phyloP scores from a whole-genome alignment of 2,329 filamentous ascomycete genomes.

The Fusarium zealandicum region DNA sequence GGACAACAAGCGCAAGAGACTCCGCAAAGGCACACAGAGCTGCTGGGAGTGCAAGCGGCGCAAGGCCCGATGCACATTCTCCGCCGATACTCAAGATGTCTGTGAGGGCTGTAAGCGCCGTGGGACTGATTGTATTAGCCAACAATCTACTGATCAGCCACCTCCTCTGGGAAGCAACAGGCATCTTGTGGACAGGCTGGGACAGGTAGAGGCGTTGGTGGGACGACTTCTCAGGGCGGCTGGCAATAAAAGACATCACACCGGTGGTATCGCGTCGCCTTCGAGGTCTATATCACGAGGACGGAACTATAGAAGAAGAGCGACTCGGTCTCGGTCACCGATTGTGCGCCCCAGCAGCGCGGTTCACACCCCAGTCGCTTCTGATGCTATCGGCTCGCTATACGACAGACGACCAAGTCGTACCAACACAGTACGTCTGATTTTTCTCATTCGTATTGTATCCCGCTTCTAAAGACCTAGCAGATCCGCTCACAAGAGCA shows the following conservation, averaged over 20 bases:
- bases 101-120: slow-evolving; percentile 57
- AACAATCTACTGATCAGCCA: slow-evolving; percentile 53
- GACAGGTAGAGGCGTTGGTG: slow-evolving; percentile 48
- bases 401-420: neutral
- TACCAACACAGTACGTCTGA: neutral
- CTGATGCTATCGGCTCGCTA: neutral
- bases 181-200: slow-evolving; percentile 42
- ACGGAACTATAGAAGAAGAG: neutral
- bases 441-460: fast-evolving
- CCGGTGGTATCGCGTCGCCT: neutral
- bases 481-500: neutral
- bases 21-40: slow-evolving; percentile 63
- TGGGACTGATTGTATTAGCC: slow-evolving; percentile 54
- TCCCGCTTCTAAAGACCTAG: neutral
- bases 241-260: neutral
- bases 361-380: no score
- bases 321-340: neutral
- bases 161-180: slow-evolving; percentile 20
- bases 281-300: neutral
- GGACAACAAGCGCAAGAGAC: slow-evolving; percentile 32
- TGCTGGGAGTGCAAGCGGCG: slow-evolving; percentile 67
- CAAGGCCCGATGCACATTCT: slow-evolving; percentile 60
- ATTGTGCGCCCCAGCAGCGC: no score
- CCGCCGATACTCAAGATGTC: slow-evolving; percentile 44
- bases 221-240: slow-evolving; percentile 38